These are phyloP conservation scores for Phytophthora gonapodyides DNA, from an alignment of 352 stramenopile genomes.

Conservation along the genomic window DNA sequence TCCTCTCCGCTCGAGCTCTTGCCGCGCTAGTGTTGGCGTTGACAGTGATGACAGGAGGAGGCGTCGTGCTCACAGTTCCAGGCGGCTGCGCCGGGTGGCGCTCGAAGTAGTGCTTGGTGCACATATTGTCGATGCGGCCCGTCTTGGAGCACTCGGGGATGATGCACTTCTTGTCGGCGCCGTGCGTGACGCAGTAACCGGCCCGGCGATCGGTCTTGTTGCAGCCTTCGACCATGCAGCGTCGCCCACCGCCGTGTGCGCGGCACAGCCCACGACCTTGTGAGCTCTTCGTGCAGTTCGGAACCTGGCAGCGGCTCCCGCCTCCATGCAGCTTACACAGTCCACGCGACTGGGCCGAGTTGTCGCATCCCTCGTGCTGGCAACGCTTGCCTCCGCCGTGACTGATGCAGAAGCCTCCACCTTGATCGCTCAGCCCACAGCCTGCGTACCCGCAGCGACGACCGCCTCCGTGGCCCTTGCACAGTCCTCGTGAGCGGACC, in stretches of 20 bases:
- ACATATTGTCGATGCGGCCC: conserved; percentile 81
- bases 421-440: conserved; percentile 78
- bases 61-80: conserved; percentile 40
- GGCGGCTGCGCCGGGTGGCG: conserved; percentile 59
- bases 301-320: conserved; percentile 76
- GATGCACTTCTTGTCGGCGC: conserved; percentile 82
- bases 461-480: conserved; percentile 80
- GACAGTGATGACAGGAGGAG: conserved; percentile 42
- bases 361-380: conserved; percentile 73
- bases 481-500: conserved; percentile 77
- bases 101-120: conserved; percentile 87
- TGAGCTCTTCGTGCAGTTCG: conserved; percentile 87
- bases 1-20: conserved; percentile 41
- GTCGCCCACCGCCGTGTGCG: conserved; percentile 79
- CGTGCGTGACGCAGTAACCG: conserved; percentile 82
- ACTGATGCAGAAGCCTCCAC: conserved; percentile 82
- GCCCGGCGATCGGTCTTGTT: conserved; percentile 83
- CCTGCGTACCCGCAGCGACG: conserved; percentile 69
- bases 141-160: conserved; percentile 84
- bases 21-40: conserved; percentile 42
- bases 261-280: conserved; percentile 84
- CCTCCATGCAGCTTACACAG: conserved; percentile 84
- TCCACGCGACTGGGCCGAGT: conserved; percentile 82
- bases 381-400: conserved; percentile 86
- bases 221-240: conserved; percentile 85